These are phyloP conservation scores for Silene vulgaris DNA, from an alignment of 179 eudicot genomes.

Conservation along the genomic window DNA sequence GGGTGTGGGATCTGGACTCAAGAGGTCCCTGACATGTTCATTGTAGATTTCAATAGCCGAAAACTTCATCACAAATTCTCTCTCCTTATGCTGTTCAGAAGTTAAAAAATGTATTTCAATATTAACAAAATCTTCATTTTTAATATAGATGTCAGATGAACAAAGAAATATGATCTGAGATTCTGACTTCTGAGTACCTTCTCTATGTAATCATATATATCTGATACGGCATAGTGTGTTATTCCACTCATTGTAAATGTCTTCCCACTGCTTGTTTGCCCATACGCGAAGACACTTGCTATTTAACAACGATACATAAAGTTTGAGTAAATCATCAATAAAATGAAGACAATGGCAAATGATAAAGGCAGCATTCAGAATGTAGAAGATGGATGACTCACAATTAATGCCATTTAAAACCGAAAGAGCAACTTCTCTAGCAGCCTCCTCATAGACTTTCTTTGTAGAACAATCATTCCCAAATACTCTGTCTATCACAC, in stretches of 20 bases:
- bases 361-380: conserved; percentile 1
- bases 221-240: conserved; percentile 53
- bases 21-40: conserved; percentile 79
- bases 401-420: conserved; percentile 62
- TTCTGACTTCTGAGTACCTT: conserved; percentile 29
- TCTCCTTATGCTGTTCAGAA: conserved; percentile 53
- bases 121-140: not conserved
- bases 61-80: conserved; percentile 67
- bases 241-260: conserved; percentile 75
- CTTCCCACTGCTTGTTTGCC: conserved; percentile 90
- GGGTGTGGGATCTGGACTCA: conserved; percentile 50
- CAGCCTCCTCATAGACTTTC: conserved; percentile 63
- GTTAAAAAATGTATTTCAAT: not conserved
- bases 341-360: not conserved
- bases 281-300: conserved; percentile 84
- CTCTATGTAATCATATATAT: conserved; percentile 51
- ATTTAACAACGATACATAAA: conserved; percentile 2
- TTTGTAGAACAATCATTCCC: conserved; percentile 46
- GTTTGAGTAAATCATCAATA: not conserved
- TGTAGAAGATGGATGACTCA: conserved; percentile 32
- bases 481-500: conserved; percentile 56
- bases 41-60: conserved; percentile 90
- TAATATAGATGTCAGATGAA: not conserved
- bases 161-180: not conserved
- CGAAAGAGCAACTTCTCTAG: conserved; percentile 60